These are phyloP conservation scores for Ceriops decandra DNA, from an alignment of 345 rosid species.

Conservation along the genomic window DNA sequence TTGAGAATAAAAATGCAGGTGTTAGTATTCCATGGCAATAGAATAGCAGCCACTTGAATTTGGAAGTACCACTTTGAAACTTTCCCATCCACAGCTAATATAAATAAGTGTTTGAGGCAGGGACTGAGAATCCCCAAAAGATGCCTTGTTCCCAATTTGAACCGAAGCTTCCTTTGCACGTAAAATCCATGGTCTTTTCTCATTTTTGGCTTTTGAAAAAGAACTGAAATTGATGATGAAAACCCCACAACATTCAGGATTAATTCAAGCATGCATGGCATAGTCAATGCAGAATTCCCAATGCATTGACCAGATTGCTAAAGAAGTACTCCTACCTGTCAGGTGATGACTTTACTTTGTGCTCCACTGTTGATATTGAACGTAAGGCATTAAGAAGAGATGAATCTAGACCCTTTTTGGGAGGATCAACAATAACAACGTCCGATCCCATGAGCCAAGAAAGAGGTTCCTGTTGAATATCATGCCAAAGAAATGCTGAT, in stretches of 20 bases:
- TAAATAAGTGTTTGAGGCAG: slow-evolving; percentile 85
- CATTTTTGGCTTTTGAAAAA: slow-evolving; percentile 52
- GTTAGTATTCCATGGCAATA: slow-evolving; percentile 5
- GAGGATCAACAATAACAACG: slow-evolving; percentile 86
- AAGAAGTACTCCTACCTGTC: slow-evolving; percentile 43
- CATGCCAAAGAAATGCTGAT: slow-evolving; percentile 6
- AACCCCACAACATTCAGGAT: not conserved
- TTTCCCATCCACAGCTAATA: slow-evolving; percentile 98
- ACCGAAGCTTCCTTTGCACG: slow-evolving; percentile 76
- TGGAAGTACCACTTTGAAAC: slow-evolving; percentile 75
- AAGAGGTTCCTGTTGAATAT: slow-evolving; percentile 62
- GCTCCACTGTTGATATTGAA: slow-evolving; percentile 43
- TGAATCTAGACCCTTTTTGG: slow-evolving; percentile 83
- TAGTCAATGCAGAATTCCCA: not conserved
- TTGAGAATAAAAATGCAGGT: slow-evolving; percentile 8
- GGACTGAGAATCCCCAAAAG: slow-evolving; percentile 35
- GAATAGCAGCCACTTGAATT: not conserved
- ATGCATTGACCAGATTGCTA: not conserved
- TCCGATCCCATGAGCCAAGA: slow-evolving; percentile 94
- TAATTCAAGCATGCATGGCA: not conserved
- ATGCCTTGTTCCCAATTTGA: slow-evolving; percentile 51
- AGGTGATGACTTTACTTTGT: slow-evolving; percentile 39
- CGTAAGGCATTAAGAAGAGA: slow-evolving; percentile 65
- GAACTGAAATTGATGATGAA: slow-evolving; percentile 34
- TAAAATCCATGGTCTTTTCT: slow-evolving; percentile 94